Conservation (phyloP, 495 filamentous ascomycete species). For the Penicillium taxi region DNA sequence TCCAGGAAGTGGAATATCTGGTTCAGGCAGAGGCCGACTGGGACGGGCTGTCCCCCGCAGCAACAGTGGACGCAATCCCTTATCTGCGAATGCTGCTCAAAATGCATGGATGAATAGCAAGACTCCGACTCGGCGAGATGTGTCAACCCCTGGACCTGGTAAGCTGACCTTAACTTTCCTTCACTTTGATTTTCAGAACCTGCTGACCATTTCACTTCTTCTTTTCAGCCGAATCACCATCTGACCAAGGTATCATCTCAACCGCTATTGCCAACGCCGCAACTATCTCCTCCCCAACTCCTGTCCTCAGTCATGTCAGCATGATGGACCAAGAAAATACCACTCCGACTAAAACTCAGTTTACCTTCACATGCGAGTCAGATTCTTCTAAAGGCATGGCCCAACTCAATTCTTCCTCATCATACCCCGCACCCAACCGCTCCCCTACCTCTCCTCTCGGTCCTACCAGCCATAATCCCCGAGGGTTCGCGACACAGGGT, state of each 20-base stretch:
- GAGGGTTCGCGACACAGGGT: constrained; percentile 47
- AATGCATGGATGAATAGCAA: constrained; percentile 30
- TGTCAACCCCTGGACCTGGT: constrained; percentile 38
- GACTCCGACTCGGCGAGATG: constrained; percentile 31
- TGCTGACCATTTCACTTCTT: constrained; percentile 11
- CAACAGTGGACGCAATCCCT: constrained; percentile 55
- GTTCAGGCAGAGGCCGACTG: constrained; percentile 71
- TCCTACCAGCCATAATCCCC: constrained; percentile 22
- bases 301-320: constrained; percentile 65
- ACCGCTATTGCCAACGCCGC: constrained; percentile 85
- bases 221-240: constrained; percentile 24
- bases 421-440: constrained; percentile 26
- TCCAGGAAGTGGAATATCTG: constrained; percentile 58
- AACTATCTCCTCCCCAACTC: constrained; percentile 51
- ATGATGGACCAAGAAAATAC: constrained; percentile 62
- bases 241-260: constrained; percentile 73
- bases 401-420: constrained; percentile 35
- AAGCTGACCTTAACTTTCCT: constrained; percentile 11
- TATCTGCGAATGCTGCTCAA: constrained; percentile 41
- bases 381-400: constrained; percentile 59
- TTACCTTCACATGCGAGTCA: constrained; percentile 85
- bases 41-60: constrained; percentile 47
- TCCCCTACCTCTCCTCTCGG: constrained; percentile 27
- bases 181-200: background rate
- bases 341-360: constrained; percentile 64